Evolutionary conservation across 805 yeast genomes (phyloP).

Genomic region (Yarrowia sp.): DNA sequence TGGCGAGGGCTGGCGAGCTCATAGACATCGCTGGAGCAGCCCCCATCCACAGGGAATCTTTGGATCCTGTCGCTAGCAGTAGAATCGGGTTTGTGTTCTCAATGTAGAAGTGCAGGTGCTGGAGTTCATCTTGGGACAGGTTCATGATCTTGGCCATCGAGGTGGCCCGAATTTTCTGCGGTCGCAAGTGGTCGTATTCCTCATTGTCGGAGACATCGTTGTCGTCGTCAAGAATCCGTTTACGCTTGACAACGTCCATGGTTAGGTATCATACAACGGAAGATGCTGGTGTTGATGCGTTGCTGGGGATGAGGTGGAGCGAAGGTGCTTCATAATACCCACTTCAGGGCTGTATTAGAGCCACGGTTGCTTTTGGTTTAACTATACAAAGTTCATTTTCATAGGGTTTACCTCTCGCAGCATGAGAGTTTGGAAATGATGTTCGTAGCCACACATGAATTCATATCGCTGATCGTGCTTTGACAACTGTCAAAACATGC

Average conservation of each 20-base stretch:
- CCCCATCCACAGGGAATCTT: neutral
- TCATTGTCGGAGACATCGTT: neutral
- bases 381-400: neutral
- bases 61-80: neutral
- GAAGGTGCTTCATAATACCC: neutral
- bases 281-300: neutral
- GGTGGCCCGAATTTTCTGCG: neutral
- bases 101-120: neutral
- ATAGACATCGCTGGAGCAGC: neutral
- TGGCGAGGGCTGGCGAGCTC: neutral
- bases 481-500: too few species aligned
- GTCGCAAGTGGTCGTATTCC: neutral
- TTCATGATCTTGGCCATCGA: neutral
- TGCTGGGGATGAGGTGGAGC: neutral
- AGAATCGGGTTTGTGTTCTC: neutral
- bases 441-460: neutral
- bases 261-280: neutral
- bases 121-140: neutral
- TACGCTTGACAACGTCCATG: neutral
- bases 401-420: neutral
- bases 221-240: neutral
- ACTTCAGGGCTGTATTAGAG: neutral
- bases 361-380: neutral
- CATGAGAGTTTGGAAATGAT: too few species aligned
- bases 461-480: neutral